Conservation (phyloP, 805 yeast species). For the Middelhovenomyces tepae region DNA sequence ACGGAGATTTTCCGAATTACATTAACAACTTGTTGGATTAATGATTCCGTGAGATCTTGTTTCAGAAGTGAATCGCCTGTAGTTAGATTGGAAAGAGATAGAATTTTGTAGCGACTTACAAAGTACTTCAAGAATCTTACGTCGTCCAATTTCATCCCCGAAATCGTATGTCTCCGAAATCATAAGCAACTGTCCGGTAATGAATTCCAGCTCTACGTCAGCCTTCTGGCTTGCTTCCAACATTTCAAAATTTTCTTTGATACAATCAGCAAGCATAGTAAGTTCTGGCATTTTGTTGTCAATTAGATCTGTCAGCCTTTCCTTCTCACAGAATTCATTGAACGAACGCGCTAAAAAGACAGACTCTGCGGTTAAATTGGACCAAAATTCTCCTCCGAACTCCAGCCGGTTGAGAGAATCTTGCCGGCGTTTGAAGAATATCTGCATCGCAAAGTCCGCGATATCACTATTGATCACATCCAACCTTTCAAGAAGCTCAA, state of each 20-base stretch:
- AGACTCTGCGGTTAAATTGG: constrained; percentile 59
- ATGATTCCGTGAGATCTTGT: constrained; percentile 42
- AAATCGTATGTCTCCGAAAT: constrained; percentile 70
- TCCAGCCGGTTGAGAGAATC: constrained; percentile 54
- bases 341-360: constrained; percentile 64
- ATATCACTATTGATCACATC: constrained; percentile 60
- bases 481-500: constrained; percentile 61
- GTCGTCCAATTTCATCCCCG: constrained; percentile 84
- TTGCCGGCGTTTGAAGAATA: constrained; percentile 50
- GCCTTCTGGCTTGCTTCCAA: constrained; percentile 29
- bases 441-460: constrained; percentile 59
- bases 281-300: constrained; percentile 76
- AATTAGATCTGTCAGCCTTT: constrained; percentile 42
- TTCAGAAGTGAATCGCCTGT: constrained; percentile 35
- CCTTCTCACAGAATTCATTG: constrained; percentile 52
- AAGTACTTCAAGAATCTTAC: constrained; percentile 56
- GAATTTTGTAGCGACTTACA: constrained; percentile 27
- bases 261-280: constrained; percentile 51
- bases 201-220: constrained; percentile 55
- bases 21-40: constrained; percentile 48
- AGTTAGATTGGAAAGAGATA: too few relatives aligned
- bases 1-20: constrained; percentile 65
- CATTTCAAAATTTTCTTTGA: constrained; percentile 45
- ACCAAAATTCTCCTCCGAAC: constrained; percentile 63
- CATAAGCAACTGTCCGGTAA: constrained; percentile 61